Evolutionary conservation across 768 basidiomycete species (phyloP).

Genomic region (Termitomyces sp.): DNA sequence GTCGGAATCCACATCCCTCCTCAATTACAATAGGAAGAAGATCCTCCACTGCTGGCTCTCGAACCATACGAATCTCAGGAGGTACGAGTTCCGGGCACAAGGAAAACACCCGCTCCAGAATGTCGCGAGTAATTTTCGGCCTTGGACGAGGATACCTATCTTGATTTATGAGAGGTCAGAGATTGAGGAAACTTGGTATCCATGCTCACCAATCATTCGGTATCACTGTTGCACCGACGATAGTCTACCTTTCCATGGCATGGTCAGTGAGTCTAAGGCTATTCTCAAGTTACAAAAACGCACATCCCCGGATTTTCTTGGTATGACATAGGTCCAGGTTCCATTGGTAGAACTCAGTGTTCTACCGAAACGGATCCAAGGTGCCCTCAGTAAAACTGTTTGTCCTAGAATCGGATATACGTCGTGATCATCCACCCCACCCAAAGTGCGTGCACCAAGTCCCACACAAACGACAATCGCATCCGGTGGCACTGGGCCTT

Average conservation of each 20-base stretch:
- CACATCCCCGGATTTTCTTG: slow-evolving; percentile 48
- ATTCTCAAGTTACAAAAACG: neutral
- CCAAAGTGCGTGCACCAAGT: slow-evolving; percentile 60
- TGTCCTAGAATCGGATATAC: slow-evolving; percentile 78
- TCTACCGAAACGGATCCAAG: slow-evolving; percentile 47
- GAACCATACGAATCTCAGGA: slow-evolving; percentile 31
- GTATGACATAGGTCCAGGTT: slow-evolving; percentile 55
- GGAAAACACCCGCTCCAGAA: slow-evolving; percentile 42
- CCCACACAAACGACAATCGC: slow-evolving; percentile 66
- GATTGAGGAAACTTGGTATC: neutral
- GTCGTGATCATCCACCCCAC: slow-evolving; percentile 68
- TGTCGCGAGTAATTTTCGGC: slow-evolving; percentile 50
- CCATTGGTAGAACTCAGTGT: slow-evolving; percentile 35
- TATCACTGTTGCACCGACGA: slow-evolving; percentile 55
- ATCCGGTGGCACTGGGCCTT: slow-evolving; percentile 25
- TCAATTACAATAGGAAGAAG: slow-evolving; percentile 42
- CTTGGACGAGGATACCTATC: slow-evolving; percentile 53
- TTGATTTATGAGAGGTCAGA: neutral
- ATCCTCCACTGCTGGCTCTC: slow-evolving; percentile 43
- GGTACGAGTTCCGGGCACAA: slow-evolving; percentile 47
- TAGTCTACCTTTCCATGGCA: slow-evolving; percentile 22
- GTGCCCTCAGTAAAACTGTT: slow-evolving; percentile 63
- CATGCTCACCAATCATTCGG: slow-evolving; percentile 51
- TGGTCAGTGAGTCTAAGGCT: neutral
- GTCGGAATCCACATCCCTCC: slow-evolving; percentile 50